Evolutionary conservation across 2,329 filamentous ascomycete genomes (phyloP).

Genomic region (Clarireedia paspali): DNA sequence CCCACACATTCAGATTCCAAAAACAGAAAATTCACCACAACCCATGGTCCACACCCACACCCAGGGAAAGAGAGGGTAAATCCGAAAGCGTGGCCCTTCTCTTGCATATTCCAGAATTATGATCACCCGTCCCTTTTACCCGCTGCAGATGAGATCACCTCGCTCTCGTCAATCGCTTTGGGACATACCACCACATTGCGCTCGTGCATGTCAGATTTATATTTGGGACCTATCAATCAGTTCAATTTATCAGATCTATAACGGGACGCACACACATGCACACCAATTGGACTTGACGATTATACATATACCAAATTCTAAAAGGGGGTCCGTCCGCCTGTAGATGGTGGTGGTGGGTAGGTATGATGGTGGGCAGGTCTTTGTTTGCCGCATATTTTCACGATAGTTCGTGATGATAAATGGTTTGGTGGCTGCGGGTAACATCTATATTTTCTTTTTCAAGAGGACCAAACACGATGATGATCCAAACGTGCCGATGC

Average conservation of each 20-base stretch:
- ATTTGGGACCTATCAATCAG: background rate
- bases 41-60: background rate
- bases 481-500: background rate
- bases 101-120: conserved; percentile 9
- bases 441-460: background rate
- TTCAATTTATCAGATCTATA: background rate
- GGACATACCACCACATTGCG: background rate
- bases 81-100: background rate
- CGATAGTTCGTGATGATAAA: no score
- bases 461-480: background rate
- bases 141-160: conserved; percentile 5
- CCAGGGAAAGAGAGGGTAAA: background rate
- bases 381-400: no score
- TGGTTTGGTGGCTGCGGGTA: no score
- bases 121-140: background rate
- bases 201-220: background rate
- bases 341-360: no score
- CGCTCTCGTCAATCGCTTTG: background rate
- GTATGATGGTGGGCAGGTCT: no score
- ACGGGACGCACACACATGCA: no score
- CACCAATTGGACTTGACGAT: no score
- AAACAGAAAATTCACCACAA: conserved; percentile 7
- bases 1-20: background rate
- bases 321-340: no score
- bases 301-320: no score